Evolutionary conservation across 805 yeast genomes (phyloP), one percentile per base, ranked within the genome.

Genomic region (Candida sanyiensis): DNA sequence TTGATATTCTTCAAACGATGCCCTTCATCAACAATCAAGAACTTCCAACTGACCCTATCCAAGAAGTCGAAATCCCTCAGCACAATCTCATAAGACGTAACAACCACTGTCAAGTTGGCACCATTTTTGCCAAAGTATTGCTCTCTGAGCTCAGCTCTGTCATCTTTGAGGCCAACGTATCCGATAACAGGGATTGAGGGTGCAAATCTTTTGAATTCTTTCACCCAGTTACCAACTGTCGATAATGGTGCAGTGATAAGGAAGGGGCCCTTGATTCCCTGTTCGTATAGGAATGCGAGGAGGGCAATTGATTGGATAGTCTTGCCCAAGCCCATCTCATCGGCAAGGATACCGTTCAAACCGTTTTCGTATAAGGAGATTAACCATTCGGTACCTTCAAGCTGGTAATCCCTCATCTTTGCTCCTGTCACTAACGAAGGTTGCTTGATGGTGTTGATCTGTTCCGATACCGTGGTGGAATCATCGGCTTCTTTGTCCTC

Each of bases 281-380:
- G 78, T 48, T 86, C 96, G 33, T 81, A 72, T 26, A 89, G 64
- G 52, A 81, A 85, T 5, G 86, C 75, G 4, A 88, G 51, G 43
- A 90, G 69, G 0, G 96, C 73, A 39, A 90, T 86, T 30, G 93
- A 81, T 58, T 93, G 96, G 7, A 90, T 60, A 0, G 98, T 93
- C 57, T 90, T 90, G 2, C 98, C 98, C 19, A 90, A 65, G 0
- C 97, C 97, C 98, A 90, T 90, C 59, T 90, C 97, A 62, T 93
- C 97, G 1, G 97, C 97, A 16, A 93, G 64, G 25, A 93, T 89
- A 3, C 97, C 98, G 58, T 90, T 90, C 21, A 90, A 66, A 0
- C 97, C 98, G 59, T 90, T 93, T 55, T 89, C 95, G 57, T 83
- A 93, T 19, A 90, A 62, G 0, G 96, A 82, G 11, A 81, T 73